phyloP scores from a whole-genome alignment of 1,284 basidiomycete species.

The Cutaneotrichosporon cavernicola region DNA sequence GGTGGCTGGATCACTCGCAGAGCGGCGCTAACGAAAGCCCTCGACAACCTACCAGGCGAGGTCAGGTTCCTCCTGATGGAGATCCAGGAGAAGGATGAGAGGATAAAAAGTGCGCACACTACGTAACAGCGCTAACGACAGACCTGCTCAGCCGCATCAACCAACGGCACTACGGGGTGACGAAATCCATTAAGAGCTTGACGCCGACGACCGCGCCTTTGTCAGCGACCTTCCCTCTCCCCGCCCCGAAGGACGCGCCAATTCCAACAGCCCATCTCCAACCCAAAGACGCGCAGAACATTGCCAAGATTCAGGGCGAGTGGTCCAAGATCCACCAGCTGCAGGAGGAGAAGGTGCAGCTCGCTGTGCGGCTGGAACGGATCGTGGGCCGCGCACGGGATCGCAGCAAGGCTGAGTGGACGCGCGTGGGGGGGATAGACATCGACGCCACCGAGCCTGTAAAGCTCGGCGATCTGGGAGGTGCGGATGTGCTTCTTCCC shows the following conservation, averaged over 20 bases:
- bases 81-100: constrained; percentile 58
- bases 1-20: constrained; percentile 39
- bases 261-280: constrained; percentile 43
- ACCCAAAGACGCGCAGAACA: constrained; percentile 44
- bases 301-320: constrained; percentile 50
- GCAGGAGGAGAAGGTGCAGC: constrained; percentile 51
- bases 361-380: constrained; percentile 48
- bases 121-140: constrained; percentile 10
- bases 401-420: constrained; percentile 47
- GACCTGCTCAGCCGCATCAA: constrained; percentile 43
- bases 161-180: constrained; percentile 44
- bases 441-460: constrained; percentile 32
- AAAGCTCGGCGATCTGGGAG: constrained; percentile 36
- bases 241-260: constrained; percentile 32
- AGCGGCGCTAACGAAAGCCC: constrained; percentile 54
- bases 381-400: constrained; percentile 48
- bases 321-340: constrained; percentile 48
- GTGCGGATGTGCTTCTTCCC: constrained; percentile 42
- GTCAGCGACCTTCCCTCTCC: constrained; percentile 32
- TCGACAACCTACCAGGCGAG: constrained; percentile 73
- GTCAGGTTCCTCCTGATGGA: constrained; percentile 69
- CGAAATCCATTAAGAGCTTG: constrained; percentile 34
- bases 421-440: constrained; percentile 49
- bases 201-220: constrained; percentile 22
- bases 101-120: constrained; percentile 39